Percentiles rank a stretch among this genome's conserved stretches.
These are phyloP conservation scores for Emericellopsis cladophorae DNA, from an alignment of 2,329 filamentous ascomycete genomes.

Conservation along the genomic window DNA sequence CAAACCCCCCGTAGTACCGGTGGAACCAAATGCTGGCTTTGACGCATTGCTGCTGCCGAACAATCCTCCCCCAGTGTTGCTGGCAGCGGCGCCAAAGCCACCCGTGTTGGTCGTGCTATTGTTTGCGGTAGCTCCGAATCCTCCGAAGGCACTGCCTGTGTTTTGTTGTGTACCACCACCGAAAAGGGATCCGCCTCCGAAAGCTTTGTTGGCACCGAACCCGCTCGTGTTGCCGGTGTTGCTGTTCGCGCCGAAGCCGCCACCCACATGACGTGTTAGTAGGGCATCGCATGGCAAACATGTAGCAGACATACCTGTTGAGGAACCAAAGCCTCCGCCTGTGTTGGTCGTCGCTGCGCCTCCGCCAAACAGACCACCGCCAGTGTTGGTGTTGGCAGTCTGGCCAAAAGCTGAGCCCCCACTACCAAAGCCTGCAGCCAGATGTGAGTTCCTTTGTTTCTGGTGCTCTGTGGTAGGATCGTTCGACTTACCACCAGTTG, in stretches of 20 bases:
- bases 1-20: constrained; percentile 25
- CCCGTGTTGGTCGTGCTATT: constrained; percentile 18
- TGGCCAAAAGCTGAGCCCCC: not conserved
- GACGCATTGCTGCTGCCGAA: constrained; percentile 34
- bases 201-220: constrained; percentile 8
- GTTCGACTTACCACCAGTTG: constrained; percentile 2
- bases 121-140: constrained; percentile 21
- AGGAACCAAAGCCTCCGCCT: too few relatives aligned
- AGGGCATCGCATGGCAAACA: too few relatives aligned
- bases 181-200: constrained; percentile 3
- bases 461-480: not conserved
- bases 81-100: constrained; percentile 24
- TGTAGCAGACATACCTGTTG: too few relatives aligned
- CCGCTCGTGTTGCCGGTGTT: constrained; percentile 8
- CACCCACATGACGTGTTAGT: too few relatives aligned
- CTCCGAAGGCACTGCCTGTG: constrained; percentile 19
- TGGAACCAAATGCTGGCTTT: constrained; percentile 38
- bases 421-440: not conserved
- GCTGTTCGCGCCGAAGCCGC: constrained; percentile 14
- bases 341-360: too few relatives aligned
- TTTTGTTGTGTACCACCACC: too few relatives aligned
- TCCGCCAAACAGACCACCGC: constrained; percentile 33
- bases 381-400: constrained; percentile 10
- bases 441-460: too few relatives aligned
- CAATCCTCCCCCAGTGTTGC: constrained; percentile 26